Percentiles rank a stretch among this genome's conserved stretches.
phyloP scores from a whole-genome alignment of 139 green algal species.

The Prasinococcaceae sp. region DNA sequence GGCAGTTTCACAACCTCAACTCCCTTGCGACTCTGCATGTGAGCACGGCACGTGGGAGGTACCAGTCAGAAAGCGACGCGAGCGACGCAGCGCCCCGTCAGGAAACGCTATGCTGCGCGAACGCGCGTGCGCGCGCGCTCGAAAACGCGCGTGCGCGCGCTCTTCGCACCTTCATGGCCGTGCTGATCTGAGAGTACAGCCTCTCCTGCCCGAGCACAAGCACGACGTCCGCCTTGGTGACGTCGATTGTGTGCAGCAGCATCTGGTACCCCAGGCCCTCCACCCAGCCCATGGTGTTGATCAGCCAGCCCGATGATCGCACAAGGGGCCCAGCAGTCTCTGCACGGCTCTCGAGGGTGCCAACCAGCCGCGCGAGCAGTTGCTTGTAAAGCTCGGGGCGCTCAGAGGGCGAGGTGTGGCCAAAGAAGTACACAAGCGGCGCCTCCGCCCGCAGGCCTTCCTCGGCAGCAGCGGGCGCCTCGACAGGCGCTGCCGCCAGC shows the following conservation, averaged over 20 bases:
- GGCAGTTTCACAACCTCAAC: no score
- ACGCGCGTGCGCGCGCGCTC: no score
- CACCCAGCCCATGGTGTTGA: conserved; percentile 91
- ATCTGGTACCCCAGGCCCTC: conserved; percentile 82
- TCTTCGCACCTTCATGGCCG: no score
- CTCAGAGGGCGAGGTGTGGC: conserved; percentile 32
- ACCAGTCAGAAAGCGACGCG: no score
- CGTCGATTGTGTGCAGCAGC: conserved; percentile 58
- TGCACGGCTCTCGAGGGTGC: conserved; percentile 43
- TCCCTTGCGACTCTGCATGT: no score
- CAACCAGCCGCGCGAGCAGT: conserved; percentile 54
- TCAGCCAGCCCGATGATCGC: conserved; percentile 50
- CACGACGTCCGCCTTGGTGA: conserved; percentile 52
- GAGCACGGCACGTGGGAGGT: no score
- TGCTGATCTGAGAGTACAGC: conserved; percentile 57
- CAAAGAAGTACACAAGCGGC: conserved; percentile 71
- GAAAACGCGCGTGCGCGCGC: no score
- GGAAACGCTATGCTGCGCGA: no score
- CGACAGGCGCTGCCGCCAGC: conserved; percentile 60
- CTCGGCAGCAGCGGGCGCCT: conserved; percentile 54
- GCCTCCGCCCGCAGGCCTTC: conserved; percentile 36
- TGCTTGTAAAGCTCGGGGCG: conserved; percentile 53
- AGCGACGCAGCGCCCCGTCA: no score
- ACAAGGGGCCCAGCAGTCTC: conserved; percentile 14
- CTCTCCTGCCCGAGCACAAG: conserved; percentile 76